Evolutionary conservation across 495 filamentous ascomycete species (phyloP), one percentile per base, ranked within the genome.

Genomic region (Pseudomonodictys pantanalensis): DNA sequence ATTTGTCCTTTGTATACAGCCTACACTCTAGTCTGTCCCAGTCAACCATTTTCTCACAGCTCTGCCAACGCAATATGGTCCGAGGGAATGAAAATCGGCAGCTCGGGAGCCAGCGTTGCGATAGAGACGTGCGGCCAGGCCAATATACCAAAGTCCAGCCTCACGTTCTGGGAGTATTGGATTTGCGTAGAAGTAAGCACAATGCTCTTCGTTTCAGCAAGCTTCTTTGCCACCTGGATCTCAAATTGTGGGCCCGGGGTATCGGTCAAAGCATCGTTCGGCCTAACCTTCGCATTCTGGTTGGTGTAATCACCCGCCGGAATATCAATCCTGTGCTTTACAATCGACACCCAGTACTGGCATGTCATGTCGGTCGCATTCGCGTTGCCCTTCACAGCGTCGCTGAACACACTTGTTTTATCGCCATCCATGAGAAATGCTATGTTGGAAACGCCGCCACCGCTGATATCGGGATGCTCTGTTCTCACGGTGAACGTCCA

Each of bases 81-180:
- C 15, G 32, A 7, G 8, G 15, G 32, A 7, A 35, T 15, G 8
- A 35, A 35, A 15, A 35, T 15, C 15, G 32, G 32, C 7, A 35
- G 32, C 7, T 7, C 32, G 8, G 68, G 68, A 8, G 69, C 59
- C 45, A 72, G 50, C 28, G 70, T 72, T 18, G 66, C 66, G 1
- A 67, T 60, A 5, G 58, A 65, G 12, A 70, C 60, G 49, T 72
- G 70, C 46, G 70, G 70, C 70, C 70, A 72, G 30, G 50, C 66
- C 57, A 70, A 44, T 38, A 54, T 59, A 10, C 58, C 66, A 35
- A 72, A 72, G 50, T 72, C 68, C 17, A 72, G 62, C 11, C 56
- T 39, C 39, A 72, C 70, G 3, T 18, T 50, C 56, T 72, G 70
- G n/a, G 70, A 70, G 38, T 72, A 72, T 56, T 72, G 68, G 58